Conservation (phyloP, 371 early-diverging fungal species). For the Chytridiales sp. region DNA sequence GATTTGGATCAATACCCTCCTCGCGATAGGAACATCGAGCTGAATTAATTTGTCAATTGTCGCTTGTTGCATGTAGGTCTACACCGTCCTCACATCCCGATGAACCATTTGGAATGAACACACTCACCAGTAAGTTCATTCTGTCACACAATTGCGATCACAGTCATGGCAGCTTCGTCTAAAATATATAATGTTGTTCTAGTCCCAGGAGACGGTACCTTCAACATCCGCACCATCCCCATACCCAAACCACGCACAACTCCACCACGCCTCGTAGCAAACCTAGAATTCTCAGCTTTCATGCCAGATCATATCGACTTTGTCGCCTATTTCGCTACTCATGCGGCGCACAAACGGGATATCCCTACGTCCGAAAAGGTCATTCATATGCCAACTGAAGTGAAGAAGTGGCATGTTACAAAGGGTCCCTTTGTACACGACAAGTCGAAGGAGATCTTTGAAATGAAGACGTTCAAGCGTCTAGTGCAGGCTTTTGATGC, state of each 20-base stretch:
- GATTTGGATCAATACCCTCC: too few relatives aligned
- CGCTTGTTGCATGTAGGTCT: too few relatives aligned
- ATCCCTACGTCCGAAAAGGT: slow-evolving; percentile 76
- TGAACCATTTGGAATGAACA: not conserved
- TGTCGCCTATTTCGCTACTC: slow-evolving; percentile 78
- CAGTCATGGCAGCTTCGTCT: not conserved
- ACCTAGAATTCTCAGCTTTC: slow-evolving; percentile 70
- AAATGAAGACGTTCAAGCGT: slow-evolving; percentile 85
- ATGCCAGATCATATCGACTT: slow-evolving; percentile 84
- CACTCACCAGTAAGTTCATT: not conserved
- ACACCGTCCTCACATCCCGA: too few relatives aligned
- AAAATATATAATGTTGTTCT: not conserved
- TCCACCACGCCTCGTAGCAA: slow-evolving; percentile 64
- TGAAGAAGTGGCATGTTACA: slow-evolving; percentile 85
- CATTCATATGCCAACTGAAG: slow-evolving; percentile 73
- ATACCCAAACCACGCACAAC: slow-evolving; percentile 16
- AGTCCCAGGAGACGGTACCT: slow-evolving; percentile 20
- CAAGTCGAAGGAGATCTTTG: slow-evolving; percentile 95
- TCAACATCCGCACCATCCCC: slow-evolving; percentile 52
- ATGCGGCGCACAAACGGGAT: slow-evolving; percentile 72
- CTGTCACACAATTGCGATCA: not conserved
- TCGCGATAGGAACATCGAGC: too few relatives aligned
- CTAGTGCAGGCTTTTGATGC: slow-evolving; percentile 80
- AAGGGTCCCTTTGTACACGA: slow-evolving; percentile 95
- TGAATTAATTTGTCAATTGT: too few relatives aligned